phyloP scores from a whole-genome alignment of 768 basidiomycete species.

The Tylopilus vinaceipallidus region DNA sequence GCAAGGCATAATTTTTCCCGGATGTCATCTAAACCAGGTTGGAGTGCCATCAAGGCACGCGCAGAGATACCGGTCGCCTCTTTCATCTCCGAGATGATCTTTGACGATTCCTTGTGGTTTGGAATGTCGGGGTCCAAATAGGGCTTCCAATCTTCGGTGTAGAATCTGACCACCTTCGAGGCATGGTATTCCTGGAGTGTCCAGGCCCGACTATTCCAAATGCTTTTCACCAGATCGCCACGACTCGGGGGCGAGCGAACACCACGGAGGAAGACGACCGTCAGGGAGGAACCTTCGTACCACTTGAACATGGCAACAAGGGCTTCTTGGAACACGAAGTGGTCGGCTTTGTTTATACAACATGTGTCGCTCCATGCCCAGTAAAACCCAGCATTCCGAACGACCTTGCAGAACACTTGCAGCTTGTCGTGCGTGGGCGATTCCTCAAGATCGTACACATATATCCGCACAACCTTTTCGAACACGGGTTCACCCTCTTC shows the following conservation, averaged over 20 bases:
- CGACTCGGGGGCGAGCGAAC: neutral
- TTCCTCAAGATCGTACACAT: neutral
- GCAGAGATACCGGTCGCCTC: neutral
- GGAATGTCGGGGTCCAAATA: neutral
- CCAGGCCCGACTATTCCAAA: constrained; percentile 8
- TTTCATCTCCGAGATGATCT: constrained; percentile 7
- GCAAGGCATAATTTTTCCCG: neutral
- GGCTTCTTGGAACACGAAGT: neutral
- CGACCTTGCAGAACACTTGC: constrained; percentile 1
- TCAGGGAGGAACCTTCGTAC: too few species aligned
- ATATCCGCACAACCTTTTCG: neutral
- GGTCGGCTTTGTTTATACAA: constrained; percentile 7
- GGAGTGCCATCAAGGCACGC: neutral
- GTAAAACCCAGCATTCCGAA: constrained; percentile 1
- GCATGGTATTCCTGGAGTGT: constrained; percentile 7
- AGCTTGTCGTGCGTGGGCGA: constrained; percentile 2
- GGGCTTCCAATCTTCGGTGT: neutral
- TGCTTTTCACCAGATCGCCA: neutral
- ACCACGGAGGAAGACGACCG: neutral
- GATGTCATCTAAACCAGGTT: neutral
- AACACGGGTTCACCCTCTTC: constrained; percentile 3
- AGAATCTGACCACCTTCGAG: constrained; percentile 1
- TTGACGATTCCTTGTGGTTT: constrained; percentile 2
- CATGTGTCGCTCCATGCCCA: constrained; percentile 3
- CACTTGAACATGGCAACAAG: too few species aligned